phyloP scores from a whole-genome alignment of 2,329 filamentous ascomycete species.

The Penicillium sp. region DNA sequence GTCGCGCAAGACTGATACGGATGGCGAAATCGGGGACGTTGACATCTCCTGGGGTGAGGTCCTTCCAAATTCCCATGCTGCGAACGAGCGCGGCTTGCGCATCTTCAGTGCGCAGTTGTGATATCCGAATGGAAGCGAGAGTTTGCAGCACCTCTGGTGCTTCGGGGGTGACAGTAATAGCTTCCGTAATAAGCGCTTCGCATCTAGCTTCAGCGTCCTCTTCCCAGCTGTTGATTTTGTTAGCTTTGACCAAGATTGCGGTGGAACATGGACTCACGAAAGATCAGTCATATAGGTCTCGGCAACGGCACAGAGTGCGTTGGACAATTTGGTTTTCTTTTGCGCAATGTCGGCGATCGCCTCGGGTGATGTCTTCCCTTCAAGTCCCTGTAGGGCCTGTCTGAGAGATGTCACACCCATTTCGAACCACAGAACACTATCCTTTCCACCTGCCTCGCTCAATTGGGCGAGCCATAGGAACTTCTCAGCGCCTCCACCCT shows the following conservation, averaged over 20 bases:
- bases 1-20: slow-evolving; percentile 76
- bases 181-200: slow-evolving; percentile 86
- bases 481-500: slow-evolving; percentile 86
- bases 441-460: slow-evolving; percentile 63
- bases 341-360: slow-evolving; percentile 57
- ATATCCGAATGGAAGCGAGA: slow-evolving; percentile 89
- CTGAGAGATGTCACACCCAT: slow-evolving; percentile 70
- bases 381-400: slow-evolving; percentile 66
- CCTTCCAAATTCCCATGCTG: slow-evolving; percentile 81
- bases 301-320: slow-evolving; percentile 88
- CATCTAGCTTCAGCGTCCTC: slow-evolving; percentile 85
- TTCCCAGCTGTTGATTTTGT: slow-evolving; percentile 60
- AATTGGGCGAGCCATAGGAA: slow-evolving; percentile 94
- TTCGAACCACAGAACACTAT: slow-evolving; percentile 64
- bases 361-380: slow-evolving; percentile 48
- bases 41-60: slow-evolving; percentile 70
- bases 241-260: slow-evolving; percentile 6
- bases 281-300: slow-evolving; percentile 99
- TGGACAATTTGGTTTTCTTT: slow-evolving; percentile 79
- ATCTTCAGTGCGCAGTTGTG: slow-evolving; percentile 76
- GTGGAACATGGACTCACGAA: slow-evolving; percentile 56
- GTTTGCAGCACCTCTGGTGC: slow-evolving; percentile 92
- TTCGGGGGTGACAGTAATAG: slow-evolving; percentile 77
- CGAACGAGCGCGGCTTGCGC: slow-evolving; percentile 74
- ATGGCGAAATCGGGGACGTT: slow-evolving; percentile 82